Base-by-base conservation (phyloP, 371 early-diverging fungal species). In the Lichtheimia ramosa region DNA sequence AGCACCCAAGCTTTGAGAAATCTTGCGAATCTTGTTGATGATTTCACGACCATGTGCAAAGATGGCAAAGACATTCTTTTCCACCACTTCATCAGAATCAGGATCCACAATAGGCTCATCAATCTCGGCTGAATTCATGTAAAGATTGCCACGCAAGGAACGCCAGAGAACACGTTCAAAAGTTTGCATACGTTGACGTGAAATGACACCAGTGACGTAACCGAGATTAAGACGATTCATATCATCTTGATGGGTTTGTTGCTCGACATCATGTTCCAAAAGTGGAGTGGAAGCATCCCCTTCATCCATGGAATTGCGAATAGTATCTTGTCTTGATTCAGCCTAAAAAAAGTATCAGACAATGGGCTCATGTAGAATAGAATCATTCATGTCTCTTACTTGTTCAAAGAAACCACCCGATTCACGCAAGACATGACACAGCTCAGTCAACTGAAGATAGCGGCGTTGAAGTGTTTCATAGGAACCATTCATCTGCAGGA, bases 101-200 rank as follows among this genome's bases (percentile, higher is more conserved):
- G 70, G 70, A 65, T 97, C 96, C 20, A 85, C 76, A 62, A 96
- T 92, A 8, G 87, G 85, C 63, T 97, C 97, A 54, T 92, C 92
- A 61, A 96, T 95, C 66, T 97, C 97, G 8, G 94, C 95, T 43
- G 90, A 85, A 77, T 96, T 97, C 85, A 99, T 91, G 82, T 89
- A 97, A 65, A 99, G 78, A 76, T 99, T 97, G 52, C 99, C 99
- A 62, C 99, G 94, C 63, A 99, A 89, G 15, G 95, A 91, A 49
- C 98, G 91, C 94, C 97, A 97, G 34, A 99, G 86, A 56, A 99
- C 91, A 63, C 97, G 90, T 76, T 97, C 96, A 69, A 98, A 96
- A 12, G 91, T 93, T 27, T 83, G 84, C 76, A 96, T 90, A 54
- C 89, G 86, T 28, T 67, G 65, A 60, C 96, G 88, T 1, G 91